Conservation (phyloP, 257 asterid species). For the Sherardia arvensis region DNA sequence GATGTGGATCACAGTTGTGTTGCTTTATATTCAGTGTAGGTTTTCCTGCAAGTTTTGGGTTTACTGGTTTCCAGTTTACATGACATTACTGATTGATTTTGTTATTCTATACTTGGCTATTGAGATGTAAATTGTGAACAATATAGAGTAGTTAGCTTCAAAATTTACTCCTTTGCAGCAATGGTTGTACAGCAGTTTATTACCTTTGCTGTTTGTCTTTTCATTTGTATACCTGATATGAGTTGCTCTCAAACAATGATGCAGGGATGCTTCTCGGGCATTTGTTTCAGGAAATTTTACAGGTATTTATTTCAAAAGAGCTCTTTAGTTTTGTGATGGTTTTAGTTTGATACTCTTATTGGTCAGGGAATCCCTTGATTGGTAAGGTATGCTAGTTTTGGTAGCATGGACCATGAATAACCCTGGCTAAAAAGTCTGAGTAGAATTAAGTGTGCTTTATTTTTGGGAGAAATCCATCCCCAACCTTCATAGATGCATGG, state of each 20-base stretch:
- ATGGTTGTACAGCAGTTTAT: neutral
- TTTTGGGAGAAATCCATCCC: neutral
- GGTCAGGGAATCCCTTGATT: neutral
- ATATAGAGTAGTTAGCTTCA: neutral
- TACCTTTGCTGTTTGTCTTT: neutral
- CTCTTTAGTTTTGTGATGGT: neutral
- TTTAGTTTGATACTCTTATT: neutral
- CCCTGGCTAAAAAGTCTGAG: neutral
- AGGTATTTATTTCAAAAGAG: conserved; percentile 29
- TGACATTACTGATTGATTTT: too few relatives aligned
- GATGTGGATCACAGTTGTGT: neutral
- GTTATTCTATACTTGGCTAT: neutral
- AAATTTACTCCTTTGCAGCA: neutral
- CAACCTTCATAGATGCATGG: neutral
- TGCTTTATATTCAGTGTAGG: neutral
- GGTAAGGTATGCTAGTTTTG: neutral
- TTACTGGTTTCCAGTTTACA: neutral
- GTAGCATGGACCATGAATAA: neutral
- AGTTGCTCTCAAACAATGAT: neutral
- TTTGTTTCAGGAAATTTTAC: conserved; percentile 90
- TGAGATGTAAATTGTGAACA: neutral
- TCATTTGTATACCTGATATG: neutral
- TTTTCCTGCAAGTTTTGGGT: neutral
- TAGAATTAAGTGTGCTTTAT: neutral
- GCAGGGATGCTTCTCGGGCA: conserved; percentile 95